These are phyloP conservation scores for Avena insularis DNA, from an alignment of 176 grass and related monocot species.

Conservation along the genomic window DNA sequence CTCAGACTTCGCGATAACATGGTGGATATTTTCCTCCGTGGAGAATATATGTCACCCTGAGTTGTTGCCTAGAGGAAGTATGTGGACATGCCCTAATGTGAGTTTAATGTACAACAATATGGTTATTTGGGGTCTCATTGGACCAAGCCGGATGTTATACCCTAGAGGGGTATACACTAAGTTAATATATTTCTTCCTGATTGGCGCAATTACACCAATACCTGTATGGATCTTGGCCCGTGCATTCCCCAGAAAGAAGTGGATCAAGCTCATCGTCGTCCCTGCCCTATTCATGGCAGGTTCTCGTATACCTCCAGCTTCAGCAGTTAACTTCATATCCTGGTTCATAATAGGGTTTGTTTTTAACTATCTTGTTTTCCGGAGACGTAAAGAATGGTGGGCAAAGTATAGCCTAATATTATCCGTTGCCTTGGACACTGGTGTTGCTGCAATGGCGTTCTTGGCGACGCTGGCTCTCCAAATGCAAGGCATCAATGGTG, in stretches of 20 bases:
- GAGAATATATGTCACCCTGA: slow-evolving; percentile 25
- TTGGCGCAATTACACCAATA: not conserved
- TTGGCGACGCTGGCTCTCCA: not conserved
- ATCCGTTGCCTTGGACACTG: not conserved
- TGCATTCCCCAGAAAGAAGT: slow-evolving; percentile 9
- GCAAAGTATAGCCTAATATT: slow-evolving; percentile 22
- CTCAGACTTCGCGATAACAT: not conserved
- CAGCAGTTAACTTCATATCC: not conserved
- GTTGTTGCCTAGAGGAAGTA: not conserved
- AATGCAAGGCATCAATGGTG: not conserved
- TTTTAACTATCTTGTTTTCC: slow-evolving; percentile 6
- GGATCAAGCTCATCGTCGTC: slow-evolving; percentile 6
- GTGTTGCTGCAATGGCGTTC: slow-evolving; percentile 7
- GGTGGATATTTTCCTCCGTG: slow-evolving; percentile 30
- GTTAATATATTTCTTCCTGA: slow-evolving; percentile 5
- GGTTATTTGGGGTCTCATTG: slow-evolving; percentile 19
- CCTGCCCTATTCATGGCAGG: not conserved
- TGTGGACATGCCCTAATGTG: not conserved
- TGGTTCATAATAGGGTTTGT: not conserved
- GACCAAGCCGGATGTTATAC: not conserved
- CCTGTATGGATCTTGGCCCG: slow-evolving; percentile 1
- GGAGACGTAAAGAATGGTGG: slow-evolving; percentile 21
- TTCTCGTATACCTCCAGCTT: not conserved
- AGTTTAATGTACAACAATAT: slow-evolving; percentile 12
- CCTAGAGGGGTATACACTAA: not conserved